Evolutionary conservation across 2,329 filamentous ascomycete genomes (phyloP).

Genomic region (Elsinoe arachidis): DNA sequence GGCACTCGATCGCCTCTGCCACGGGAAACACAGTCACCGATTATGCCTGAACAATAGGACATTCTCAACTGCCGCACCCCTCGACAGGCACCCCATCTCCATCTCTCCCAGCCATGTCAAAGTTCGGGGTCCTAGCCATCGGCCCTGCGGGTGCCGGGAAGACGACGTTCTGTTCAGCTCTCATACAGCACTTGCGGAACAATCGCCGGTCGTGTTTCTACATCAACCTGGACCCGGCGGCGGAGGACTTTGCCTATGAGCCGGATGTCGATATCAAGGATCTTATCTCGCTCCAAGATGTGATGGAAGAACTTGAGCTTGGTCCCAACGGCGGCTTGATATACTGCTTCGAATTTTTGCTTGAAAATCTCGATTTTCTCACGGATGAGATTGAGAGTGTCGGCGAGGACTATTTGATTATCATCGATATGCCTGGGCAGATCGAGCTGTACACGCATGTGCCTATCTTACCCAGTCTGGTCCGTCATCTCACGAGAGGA

Average conservation of each 20-base stretch:
- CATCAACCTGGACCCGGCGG: conserved; percentile 95
- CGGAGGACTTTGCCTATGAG: conserved; percentile 82
- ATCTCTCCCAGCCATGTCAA: conserved; percentile 35
- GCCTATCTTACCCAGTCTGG: conserved; percentile 76
- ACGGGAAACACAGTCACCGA: conserved; percentile 11
- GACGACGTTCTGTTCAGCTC: conserved; percentile 88
- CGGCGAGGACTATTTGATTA: conserved; percentile 91
- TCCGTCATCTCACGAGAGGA: conserved; percentile 72
- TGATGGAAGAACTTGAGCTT: conserved; percentile 88
- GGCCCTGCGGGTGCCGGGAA: conserved; percentile 92
- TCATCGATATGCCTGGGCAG: conserved; percentile 98
- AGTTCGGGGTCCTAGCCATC: conserved; percentile 92
- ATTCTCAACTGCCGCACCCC: neutral
- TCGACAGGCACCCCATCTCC: neutral
- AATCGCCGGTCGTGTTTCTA: conserved; percentile 94
- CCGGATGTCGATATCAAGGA: conserved; percentile 95
- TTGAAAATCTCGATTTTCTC: conserved; percentile 89
- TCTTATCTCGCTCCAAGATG: conserved; percentile 85
- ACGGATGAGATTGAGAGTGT: conserved; percentile 74
- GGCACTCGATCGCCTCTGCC: conserved; percentile 6
- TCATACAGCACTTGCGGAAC: conserved; percentile 87
- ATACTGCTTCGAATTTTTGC: conserved; percentile 92
- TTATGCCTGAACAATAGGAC: conserved; percentile 35
- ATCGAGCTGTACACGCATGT: conserved; percentile 98
- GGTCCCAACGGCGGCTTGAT: conserved; percentile 89